phyloP scores from a whole-genome alignment of 768 basidiomycete species.

The Calvatia gigantea region DNA sequence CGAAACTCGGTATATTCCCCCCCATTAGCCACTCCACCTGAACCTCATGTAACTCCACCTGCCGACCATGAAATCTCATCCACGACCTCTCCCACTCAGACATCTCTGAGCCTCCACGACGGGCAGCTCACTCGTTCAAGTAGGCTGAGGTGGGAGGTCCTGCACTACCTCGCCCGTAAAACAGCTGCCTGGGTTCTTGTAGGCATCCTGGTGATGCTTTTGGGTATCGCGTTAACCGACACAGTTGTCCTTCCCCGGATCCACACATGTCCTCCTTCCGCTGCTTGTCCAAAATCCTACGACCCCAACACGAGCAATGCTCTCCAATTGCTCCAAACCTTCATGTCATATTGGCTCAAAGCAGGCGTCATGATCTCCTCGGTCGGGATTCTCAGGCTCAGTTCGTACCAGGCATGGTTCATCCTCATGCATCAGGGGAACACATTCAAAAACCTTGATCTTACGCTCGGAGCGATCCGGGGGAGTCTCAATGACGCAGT shows the following conservation, averaged over 20 bases:
- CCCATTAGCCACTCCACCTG: no score
- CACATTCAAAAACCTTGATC: constrained; percentile 16
- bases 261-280: constrained; percentile 11
- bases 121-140: background rate
- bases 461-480: constrained; percentile 14
- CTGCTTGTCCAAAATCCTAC: constrained; percentile 10
- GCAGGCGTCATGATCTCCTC: constrained; percentile 12
- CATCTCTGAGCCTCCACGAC: background rate
- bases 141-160: background rate
- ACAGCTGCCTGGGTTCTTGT: constrained; percentile 7
- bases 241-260: constrained; percentile 9
- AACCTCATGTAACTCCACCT: no score
- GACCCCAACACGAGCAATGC: constrained; percentile 14
- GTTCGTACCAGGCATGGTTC: constrained; percentile 17
- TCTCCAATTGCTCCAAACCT: constrained; percentile 13
- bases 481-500: constrained; percentile 12
- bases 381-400: constrained; percentile 13
- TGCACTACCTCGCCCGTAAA: background rate
- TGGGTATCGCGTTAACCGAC: constrained; percentile 13
- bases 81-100: background rate
- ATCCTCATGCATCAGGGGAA: constrained; percentile 16
- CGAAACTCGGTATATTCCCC: no score
- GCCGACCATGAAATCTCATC: background rate
- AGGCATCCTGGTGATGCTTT: constrained; percentile 12
- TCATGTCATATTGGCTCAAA: constrained; percentile 17